Percentiles rank a stretch among this genome's conserved stretches.
Evolutionary conservation across 2,329 filamentous ascomycete genomes (phyloP).

Genomic region (Aspergillus piperis): DNA sequence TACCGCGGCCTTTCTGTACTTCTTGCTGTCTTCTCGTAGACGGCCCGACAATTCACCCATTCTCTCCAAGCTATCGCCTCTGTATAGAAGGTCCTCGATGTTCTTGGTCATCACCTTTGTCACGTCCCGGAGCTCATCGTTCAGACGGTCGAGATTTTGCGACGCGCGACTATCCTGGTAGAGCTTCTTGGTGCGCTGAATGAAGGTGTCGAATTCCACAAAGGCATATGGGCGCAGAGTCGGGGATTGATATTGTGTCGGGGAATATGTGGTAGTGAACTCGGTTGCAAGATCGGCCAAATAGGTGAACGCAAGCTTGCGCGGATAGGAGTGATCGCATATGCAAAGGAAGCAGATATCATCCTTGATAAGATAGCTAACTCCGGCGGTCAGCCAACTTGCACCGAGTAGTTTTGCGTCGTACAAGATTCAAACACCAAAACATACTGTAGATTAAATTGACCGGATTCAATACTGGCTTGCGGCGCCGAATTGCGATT

Average conservation of each 20-base stretch:
- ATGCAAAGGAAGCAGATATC: slow-evolving; percentile 91
- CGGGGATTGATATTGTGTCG: slow-evolving; percentile 70
- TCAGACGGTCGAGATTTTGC: slow-evolving; percentile 91
- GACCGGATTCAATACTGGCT: slow-evolving; percentile 84
- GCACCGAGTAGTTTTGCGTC: not conserved
- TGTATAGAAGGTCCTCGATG: slow-evolving; percentile 94
- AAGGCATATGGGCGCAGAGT: slow-evolving; percentile 88
- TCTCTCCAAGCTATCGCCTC: slow-evolving; percentile 89
- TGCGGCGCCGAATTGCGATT: slow-evolving; percentile 87
- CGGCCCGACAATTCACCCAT: slow-evolving; percentile 95
- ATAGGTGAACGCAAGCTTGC: slow-evolving; percentile 98
- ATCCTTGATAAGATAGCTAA: slow-evolving; percentile 78
- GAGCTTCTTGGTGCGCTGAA: slow-evolving; percentile 85
- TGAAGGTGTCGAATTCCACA: slow-evolving; percentile 97
- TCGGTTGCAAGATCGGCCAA: slow-evolving; percentile 88
- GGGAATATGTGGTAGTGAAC: slow-evolving; percentile 82
- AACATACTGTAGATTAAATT: slow-evolving; percentile 80
- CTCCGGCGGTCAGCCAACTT: not conserved
- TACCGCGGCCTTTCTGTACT: slow-evolving; percentile 89
- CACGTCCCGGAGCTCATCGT: slow-evolving; percentile 95
- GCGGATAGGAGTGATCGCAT: slow-evolving; percentile 89
- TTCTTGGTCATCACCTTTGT: slow-evolving; percentile 99
- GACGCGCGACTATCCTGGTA: slow-evolving; percentile 91
- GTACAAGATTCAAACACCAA: not conserved
- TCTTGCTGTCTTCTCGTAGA: slow-evolving; percentile 87